phyloP scores from a whole-genome alignment of 2,329 filamentous ascomycete species.

The Diaporthe australafricana region DNA sequence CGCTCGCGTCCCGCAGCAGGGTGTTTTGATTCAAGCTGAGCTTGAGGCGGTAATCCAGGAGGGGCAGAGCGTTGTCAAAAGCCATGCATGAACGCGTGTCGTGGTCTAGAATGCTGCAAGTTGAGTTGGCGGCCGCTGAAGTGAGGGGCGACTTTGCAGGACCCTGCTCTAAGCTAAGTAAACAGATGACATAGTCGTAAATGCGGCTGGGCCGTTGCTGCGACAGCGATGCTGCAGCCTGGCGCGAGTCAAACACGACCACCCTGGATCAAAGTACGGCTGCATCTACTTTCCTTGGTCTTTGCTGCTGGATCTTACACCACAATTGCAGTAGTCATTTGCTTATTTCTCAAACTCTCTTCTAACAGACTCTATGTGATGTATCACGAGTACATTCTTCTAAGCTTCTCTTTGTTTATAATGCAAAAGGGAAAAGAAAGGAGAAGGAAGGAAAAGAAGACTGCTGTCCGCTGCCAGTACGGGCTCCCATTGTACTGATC shows the following conservation, averaged over 20 bases:
- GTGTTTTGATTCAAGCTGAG: not conserved
- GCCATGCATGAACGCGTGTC: conserved; percentile 28
- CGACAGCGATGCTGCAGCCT: conserved; percentile 3
- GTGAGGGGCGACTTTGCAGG: conserved; percentile 12
- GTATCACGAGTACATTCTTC: too few species aligned
- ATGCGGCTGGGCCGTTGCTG: conserved; percentile 14
- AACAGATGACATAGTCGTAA: conserved; percentile 35
- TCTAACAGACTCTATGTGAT: too few species aligned
- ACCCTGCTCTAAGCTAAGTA: conserved; percentile 24
- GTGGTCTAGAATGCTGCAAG: conserved; percentile 22
- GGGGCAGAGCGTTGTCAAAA: not conserved
- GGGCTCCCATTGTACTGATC: too few species aligned
- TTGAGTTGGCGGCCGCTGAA: conserved; percentile 32
- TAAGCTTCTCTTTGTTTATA: too few species aligned
- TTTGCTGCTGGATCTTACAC: not conserved
- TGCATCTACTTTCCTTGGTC: not conserved
- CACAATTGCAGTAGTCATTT: not conserved
- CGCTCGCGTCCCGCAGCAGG: not conserved
- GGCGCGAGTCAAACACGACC: conserved; percentile 10
- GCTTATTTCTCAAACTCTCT: not conserved
- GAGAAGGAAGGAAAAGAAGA: too few species aligned
- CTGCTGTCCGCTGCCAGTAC: too few species aligned
- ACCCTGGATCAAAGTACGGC: not conserved
- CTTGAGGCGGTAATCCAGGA: not conserved
- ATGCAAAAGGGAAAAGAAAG: too few species aligned